Percentiles rank a stretch among this genome's conserved stretches.
phyloP scores from a whole-genome alignment of 2,329 filamentous ascomycete genomes.

The Periconia macrospinosa region DNA sequence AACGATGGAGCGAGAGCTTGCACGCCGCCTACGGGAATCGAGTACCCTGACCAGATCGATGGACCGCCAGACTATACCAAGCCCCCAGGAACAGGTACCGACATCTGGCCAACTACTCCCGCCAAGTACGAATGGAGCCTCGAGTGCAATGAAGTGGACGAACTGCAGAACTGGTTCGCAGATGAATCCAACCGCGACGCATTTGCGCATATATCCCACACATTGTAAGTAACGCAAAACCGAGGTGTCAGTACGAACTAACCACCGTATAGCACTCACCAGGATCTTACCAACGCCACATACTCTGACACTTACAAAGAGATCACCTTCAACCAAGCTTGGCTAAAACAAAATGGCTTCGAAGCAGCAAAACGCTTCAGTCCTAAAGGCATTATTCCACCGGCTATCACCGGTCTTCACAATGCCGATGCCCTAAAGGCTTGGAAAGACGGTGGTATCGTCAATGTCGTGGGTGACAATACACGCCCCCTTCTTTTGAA shows the following conservation, averaged over 20 bases:
- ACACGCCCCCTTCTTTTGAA: conserved; percentile 60
- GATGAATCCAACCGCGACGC: conserved; percentile 53
- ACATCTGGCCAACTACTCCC: conserved; percentile 46
- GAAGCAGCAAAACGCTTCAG: conserved; percentile 53
- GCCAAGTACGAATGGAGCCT: conserved; percentile 53
- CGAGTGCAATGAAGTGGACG: conserved; percentile 54
- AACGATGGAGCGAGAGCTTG: conserved; percentile 25
- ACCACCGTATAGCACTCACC: conserved; percentile 48
- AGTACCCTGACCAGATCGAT: conserved; percentile 45
- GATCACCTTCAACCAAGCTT: conserved; percentile 63
- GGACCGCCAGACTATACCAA: conserved; percentile 52
- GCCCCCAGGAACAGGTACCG: conserved; percentile 38
- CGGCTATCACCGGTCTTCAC: conserved; percentile 65
- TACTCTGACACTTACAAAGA: conserved; percentile 60
- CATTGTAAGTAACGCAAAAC: conserved; percentile 46
- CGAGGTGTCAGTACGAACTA: not conserved
- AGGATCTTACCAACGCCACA: conserved; percentile 62
- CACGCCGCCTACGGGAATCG: conserved; percentile 37
- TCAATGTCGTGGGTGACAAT: conserved; percentile 65
- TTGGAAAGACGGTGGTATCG: conserved; percentile 63
- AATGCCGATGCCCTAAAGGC: conserved; percentile 65
- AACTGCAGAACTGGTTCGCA: conserved; percentile 58
- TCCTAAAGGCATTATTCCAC: conserved; percentile 60
- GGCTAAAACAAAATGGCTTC: conserved; percentile 59
- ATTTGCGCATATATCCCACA: conserved; percentile 64